These are phyloP conservation scores for Candida tropicalis DNA, from an alignment of 1,139 yeast species.

Conservation along the genomic window DNA sequence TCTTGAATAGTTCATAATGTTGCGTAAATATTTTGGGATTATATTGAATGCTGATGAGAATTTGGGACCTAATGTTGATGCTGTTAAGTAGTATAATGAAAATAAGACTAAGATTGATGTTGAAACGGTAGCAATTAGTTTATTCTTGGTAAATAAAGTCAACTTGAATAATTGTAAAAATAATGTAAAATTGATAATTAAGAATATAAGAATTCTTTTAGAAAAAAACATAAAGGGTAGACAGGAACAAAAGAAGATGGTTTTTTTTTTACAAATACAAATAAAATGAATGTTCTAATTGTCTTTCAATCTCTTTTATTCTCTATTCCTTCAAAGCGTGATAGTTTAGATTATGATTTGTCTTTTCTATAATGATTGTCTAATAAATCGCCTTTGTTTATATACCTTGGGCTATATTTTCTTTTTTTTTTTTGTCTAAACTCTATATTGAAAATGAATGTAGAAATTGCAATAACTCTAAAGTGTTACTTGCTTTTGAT, in stretches of 20 bases:
- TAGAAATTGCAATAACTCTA: too few species aligned
- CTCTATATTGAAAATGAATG: too few species aligned
- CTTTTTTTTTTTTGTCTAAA: too few species aligned
- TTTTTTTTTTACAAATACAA: too few species aligned
- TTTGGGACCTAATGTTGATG: slow-evolving; percentile 11
- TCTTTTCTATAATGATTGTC: background rate
- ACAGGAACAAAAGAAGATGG: too few species aligned
- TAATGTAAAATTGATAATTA: slow-evolving; percentile 11
- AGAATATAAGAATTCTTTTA: slow-evolving; percentile 9
- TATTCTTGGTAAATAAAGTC: slow-evolving; percentile 15
- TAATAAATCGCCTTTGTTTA: too few species aligned
- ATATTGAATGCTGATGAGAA: slow-evolving; percentile 11
- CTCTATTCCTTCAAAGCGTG: too few species aligned
- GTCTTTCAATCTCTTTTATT: too few species aligned
- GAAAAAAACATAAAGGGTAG: slow-evolving; percentile 8
- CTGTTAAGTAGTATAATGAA: slow-evolving; percentile 15
- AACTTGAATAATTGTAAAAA: slow-evolving; percentile 13
- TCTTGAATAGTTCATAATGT: slow-evolving; percentile 20
- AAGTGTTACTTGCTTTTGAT: too few species aligned
- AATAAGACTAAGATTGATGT: slow-evolving; percentile 12
- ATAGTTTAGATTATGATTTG: too few species aligned
- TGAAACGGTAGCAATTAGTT: slow-evolving; percentile 13
- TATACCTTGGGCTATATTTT: too few species aligned
- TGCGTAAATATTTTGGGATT: slow-evolving; percentile 18
- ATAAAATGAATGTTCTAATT: too few species aligned